phyloP scores from a whole-genome alignment of 148 eudicot species.

The Heliosperma pusillum region DNA sequence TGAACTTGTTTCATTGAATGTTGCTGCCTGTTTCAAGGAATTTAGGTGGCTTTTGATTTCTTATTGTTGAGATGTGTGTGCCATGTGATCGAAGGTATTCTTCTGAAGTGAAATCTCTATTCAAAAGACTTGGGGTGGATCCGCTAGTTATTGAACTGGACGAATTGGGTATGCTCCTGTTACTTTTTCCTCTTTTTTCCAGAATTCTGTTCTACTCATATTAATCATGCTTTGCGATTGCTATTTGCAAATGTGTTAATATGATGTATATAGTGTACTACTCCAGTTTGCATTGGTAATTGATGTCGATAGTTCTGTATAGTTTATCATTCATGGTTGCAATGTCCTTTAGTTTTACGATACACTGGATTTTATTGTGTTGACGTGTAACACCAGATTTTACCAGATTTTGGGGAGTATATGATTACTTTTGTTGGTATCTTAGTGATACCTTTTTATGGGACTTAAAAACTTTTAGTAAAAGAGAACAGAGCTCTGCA shows the following conservation, averaged over 20 bases:
- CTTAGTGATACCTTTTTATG: not conserved
- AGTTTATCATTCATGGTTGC: not conserved
- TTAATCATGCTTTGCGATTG: not conserved
- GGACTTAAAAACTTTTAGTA: not conserved
- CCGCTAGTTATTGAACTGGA: conserved; percentile 86
- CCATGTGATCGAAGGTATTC: conserved; percentile 58
- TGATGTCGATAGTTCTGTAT: not conserved
- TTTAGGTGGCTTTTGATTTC: conserved; percentile 14
- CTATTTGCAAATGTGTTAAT: not conserved
- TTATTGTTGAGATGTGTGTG: not conserved
- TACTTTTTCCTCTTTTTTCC: too few relatives aligned
- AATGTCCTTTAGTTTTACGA: not conserved
- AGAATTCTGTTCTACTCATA: not conserved
- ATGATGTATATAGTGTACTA: not conserved
- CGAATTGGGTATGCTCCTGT: conserved; percentile 59
- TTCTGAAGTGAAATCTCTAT: conserved; percentile 75
- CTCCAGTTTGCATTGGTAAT: not conserved
- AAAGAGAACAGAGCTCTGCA: not conserved
- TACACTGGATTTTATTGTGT: not conserved
- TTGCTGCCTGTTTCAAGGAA: conserved; percentile 1
- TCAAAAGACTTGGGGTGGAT: conserved; percentile 71
- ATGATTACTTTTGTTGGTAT: not conserved
- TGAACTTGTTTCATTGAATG: not conserved
- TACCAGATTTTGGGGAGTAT: not conserved
- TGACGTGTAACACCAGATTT: not conserved